phyloP scores from a whole-genome alignment of 352 stramenopile genomes.

The Globisporangium spinosum region DNA sequence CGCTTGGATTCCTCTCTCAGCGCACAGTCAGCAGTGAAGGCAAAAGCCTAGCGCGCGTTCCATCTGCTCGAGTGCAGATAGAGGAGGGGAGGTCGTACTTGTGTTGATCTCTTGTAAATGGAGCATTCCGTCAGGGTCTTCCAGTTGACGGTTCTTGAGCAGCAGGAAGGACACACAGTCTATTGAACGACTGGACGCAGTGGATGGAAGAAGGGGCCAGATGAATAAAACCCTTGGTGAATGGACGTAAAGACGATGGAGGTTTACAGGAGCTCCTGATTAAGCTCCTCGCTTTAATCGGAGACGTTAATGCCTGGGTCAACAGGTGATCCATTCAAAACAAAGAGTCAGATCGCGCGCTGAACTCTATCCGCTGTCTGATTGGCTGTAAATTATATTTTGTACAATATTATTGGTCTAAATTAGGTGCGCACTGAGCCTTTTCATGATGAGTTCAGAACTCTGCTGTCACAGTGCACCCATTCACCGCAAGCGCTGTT shows the following conservation, averaged over 20 bases:
- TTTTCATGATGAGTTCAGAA: not conserved
- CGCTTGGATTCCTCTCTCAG: not conserved
- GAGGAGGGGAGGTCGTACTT: not conserved
- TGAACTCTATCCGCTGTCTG: not conserved
- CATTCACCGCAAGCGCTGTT: not conserved
- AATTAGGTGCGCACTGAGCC: not conserved
- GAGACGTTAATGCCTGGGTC: not conserved
- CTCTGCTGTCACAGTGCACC: not conserved
- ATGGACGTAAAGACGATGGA: not conserved
- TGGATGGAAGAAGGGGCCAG: not conserved
- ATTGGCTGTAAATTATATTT: not conserved
- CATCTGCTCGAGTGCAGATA: not conserved
- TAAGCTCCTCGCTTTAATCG: not conserved
- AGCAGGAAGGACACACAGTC: not conserved
- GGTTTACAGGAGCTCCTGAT: not conserved
- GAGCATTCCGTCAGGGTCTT: not conserved
- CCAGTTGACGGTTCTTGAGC: not conserved
- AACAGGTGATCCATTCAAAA: not conserved
- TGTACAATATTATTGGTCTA: not conserved
- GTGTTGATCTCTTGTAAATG: not conserved
- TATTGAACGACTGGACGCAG: not conserved
- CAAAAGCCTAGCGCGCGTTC: not conserved
- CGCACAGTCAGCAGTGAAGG: not conserved
- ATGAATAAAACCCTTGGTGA: not conserved
- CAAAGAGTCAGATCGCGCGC: not conserved